Conservation (phyloP, 371 early-diverging fungal genomes). For the Syncephalis plumigaleata region DNA sequence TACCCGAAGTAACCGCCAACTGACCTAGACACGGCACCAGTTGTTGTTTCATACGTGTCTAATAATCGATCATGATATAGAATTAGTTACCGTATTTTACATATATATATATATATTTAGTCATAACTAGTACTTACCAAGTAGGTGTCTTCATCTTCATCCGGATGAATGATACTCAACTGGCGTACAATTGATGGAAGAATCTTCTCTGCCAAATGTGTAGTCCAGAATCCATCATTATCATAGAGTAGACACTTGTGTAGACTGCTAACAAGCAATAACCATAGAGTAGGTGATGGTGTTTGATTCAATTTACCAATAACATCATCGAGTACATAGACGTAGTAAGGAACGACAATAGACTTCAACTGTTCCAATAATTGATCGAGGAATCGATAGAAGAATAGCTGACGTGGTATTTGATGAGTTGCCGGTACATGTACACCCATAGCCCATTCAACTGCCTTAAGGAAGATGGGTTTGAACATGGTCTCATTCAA, state of each 20-base stretch:
- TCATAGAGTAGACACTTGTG: constrained; percentile 55
- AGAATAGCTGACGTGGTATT: constrained; percentile 40
- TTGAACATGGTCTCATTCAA: constrained; percentile 87
- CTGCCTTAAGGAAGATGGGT: constrained; percentile 73
- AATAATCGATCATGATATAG: constrained; percentile 12
- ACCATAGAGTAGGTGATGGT: constrained; percentile 28
- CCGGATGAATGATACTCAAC: constrained; percentile 31
- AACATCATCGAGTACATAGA: constrained; percentile 53
- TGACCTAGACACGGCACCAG: constrained; percentile 69
- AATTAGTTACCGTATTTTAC: neutral
- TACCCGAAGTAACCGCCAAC: constrained; percentile 58
- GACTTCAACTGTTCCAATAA: constrained; percentile 64
- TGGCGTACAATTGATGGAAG: constrained; percentile 52
- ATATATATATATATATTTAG: no score
- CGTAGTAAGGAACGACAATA: constrained; percentile 71
- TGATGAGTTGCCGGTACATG: constrained; percentile 15
- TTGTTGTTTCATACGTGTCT: constrained; percentile 32
- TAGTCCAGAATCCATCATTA: constrained; percentile 45
- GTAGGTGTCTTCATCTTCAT: constrained; percentile 18
- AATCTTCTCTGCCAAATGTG: constrained; percentile 54
- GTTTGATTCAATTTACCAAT: constrained; percentile 34
- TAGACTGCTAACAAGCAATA: constrained; percentile 34
- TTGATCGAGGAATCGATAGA: constrained; percentile 56
- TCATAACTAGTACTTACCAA: no score
- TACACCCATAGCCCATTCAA: constrained; percentile 77